Evolutionary conservation across 2,329 filamentous ascomycete genomes (phyloP).

Genomic region (Pseudogymnoascus sp.): DNA sequence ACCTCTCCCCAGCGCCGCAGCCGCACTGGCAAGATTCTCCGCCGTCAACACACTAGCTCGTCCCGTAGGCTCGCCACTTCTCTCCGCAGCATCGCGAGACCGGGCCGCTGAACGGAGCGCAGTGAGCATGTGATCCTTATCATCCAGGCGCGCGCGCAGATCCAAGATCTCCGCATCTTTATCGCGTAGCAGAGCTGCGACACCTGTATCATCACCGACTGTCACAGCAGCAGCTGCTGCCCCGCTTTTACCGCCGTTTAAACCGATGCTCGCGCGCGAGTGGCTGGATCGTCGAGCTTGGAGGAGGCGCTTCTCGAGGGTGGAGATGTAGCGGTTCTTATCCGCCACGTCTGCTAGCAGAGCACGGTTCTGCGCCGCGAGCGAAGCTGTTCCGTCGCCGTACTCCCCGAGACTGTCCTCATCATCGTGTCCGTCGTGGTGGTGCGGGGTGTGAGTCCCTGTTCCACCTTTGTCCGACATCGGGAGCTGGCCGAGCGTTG

Average conservation of each 20-base stretch:
- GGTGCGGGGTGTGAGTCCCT: conserved; percentile 12
- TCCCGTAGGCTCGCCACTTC: conserved; percentile 18
- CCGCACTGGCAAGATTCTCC: conserved; percentile 10
- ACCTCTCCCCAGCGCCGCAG: neutral
- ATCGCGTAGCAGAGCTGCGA: conserved; percentile 67
- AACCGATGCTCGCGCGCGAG: conserved; percentile 72
- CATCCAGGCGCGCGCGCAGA: conserved; percentile 79
- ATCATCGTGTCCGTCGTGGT: conserved; percentile 37
- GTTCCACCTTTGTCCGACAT: conserved; percentile 13
- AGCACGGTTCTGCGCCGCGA: conserved; percentile 81
- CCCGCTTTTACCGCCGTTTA: conserved; percentile 37
- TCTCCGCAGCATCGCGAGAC: conserved; percentile 75
- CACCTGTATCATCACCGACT: conserved; percentile 72
- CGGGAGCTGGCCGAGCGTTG: conserved; percentile 26
- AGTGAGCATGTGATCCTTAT: conserved; percentile 89
- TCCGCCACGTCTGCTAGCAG: conserved; percentile 92
- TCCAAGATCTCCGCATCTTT: conserved; percentile 92
- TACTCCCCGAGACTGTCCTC: conserved; percentile 73
- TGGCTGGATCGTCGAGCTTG: conserved; percentile 88
- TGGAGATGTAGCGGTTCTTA: conserved; percentile 93
- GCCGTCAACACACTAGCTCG: conserved; percentile 8
- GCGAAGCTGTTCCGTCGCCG: conserved; percentile 75
- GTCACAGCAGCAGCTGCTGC: conserved; percentile 53
- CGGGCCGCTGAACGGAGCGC: conserved; percentile 79
- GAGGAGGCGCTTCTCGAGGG: conserved; percentile 82